These are phyloP conservation scores for Pezicula carpinea DNA, from an alignment of 2,329 filamentous ascomycete genomes.

Conservation along the genomic window DNA sequence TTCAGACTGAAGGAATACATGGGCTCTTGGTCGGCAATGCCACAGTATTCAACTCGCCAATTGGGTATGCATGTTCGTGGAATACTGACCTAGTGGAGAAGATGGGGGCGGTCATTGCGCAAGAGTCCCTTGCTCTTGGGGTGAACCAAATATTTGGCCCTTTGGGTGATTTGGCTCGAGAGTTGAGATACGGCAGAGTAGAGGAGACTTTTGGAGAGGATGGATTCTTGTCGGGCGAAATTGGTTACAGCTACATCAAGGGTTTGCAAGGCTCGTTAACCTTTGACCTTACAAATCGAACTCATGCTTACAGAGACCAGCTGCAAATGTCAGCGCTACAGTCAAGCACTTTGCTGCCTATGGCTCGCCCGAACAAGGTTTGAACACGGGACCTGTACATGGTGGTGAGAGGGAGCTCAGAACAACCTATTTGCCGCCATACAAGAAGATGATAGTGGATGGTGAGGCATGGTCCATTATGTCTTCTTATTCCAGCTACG, in stretches of 20 bases:
- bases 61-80: slow-evolving; percentile 67
- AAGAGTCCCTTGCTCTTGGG: slow-evolving; percentile 62
- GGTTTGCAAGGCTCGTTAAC: slow-evolving; percentile 45
- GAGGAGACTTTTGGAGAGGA: slow-evolving; percentile 74
- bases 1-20: slow-evolving; percentile 72
- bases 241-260: slow-evolving; percentile 55
- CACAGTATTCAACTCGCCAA: slow-evolving; percentile 76
- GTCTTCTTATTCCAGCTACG: slow-evolving; percentile 71
- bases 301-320: slow-evolving; percentile 51
- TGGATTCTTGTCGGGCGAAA: slow-evolving; percentile 60
- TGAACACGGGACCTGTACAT: slow-evolving; percentile 59
- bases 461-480: slow-evolving; percentile 64
- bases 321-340: slow-evolving; percentile 61
- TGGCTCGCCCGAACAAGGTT: slow-evolving; percentile 63
- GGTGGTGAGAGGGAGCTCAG: slow-evolving; percentile 49
- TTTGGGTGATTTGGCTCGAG: slow-evolving; percentile 64
- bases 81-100: slow-evolving; percentile 59
- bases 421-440: slow-evolving; percentile 53
- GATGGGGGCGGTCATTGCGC: slow-evolving; percentile 62
- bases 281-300: slow-evolving; percentile 25
- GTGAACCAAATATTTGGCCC: slow-evolving; percentile 72
- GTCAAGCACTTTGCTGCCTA: slow-evolving; percentile 74
- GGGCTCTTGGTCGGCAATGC: slow-evolving; percentile 68
- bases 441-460: slow-evolving; percentile 68
- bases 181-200: slow-evolving; percentile 67